Conservation (phyloP, 768 basidiomycete species). For the Boletus rubescentipes region DNA sequence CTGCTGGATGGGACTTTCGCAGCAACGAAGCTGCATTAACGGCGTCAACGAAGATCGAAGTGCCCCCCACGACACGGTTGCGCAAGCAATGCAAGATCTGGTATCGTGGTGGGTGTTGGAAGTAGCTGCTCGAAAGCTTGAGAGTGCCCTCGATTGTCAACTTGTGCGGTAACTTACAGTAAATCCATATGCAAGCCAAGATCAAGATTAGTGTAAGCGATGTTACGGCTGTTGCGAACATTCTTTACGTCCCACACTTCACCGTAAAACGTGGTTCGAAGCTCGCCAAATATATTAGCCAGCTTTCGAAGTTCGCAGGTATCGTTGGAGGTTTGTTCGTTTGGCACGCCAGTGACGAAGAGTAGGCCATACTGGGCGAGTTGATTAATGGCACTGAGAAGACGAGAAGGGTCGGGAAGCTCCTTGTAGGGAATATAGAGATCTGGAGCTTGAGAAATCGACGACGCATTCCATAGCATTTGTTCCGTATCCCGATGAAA, state of each 20-base stretch:
- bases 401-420: conserved; percentile 43
- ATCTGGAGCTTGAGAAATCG: conserved; percentile 37
- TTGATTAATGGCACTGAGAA: conserved; percentile 64
- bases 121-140: conserved; percentile 59
- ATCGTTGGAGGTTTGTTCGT: conserved; percentile 53
- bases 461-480: conserved; percentile 45
- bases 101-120: conserved; percentile 86
- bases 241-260: conserved; percentile 86
- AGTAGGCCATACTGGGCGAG: conserved; percentile 71
- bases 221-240: conserved; percentile 72
- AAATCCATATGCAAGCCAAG: conserved; percentile 93
- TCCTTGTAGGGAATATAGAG: conserved; percentile 59
- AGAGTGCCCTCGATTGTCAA: neutral
- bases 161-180: conserved; percentile 52
- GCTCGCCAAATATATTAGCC: conserved; percentile 66
- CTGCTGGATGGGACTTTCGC: conserved; percentile 41
- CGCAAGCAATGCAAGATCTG: conserved; percentile 91
- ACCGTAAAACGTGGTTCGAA: conserved; percentile 90
- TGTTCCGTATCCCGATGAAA: conserved; percentile 47
- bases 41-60: conserved; percentile 85
- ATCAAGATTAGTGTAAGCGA: conserved; percentile 91
- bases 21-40: conserved; percentile 61
- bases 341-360: conserved; percentile 72
- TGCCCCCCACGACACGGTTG: conserved; percentile 80
- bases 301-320: conserved; percentile 68